phyloP scores from a whole-genome alignment of 495 filamentous ascomycete species.

The Penicillium verhagenii region DNA sequence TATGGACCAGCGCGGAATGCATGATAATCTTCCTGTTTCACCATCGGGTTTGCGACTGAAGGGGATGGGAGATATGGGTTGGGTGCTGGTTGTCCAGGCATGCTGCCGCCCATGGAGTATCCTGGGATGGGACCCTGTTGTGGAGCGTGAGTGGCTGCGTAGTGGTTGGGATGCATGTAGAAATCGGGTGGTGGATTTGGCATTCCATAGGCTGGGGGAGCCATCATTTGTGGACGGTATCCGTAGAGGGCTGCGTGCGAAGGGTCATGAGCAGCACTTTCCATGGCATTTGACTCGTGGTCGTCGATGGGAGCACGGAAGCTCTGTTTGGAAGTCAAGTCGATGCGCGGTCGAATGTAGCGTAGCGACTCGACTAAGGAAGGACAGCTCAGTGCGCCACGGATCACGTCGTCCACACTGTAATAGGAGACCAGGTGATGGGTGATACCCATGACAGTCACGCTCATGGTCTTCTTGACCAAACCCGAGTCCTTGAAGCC shows the following conservation, averaged over 20 bases:
- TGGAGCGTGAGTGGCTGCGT: slow-evolving; percentile 38
- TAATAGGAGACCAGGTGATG: slow-evolving; percentile 93
- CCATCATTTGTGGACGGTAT: slow-evolving; percentile 42
- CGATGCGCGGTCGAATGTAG: slow-evolving; percentile 54
- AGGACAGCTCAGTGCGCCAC: slow-evolving; percentile 58
- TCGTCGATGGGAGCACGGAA: slow-evolving; percentile 71
- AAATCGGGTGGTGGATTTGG: slow-evolving; percentile 37
- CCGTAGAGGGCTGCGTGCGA: slow-evolving; percentile 39
- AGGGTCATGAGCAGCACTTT: slow-evolving; percentile 37
- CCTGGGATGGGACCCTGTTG: slow-evolving; percentile 34
- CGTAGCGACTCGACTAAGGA: slow-evolving; percentile 54
- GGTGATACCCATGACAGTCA: slow-evolving; percentile 63
- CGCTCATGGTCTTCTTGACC: slow-evolving; percentile 89
- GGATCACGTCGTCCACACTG: slow-evolving; percentile 70
- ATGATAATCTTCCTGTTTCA: slow-evolving; percentile 42
- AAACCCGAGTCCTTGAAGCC: slow-evolving; percentile 80
- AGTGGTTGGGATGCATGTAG: slow-evolving; percentile 37
- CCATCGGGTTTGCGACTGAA: slow-evolving; percentile 24
- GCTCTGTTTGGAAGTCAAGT: slow-evolving; percentile 64
- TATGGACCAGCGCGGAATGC: slow-evolving; percentile 36
- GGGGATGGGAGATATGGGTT: slow-evolving; percentile 43
- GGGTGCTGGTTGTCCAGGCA: slow-evolving; percentile 34
- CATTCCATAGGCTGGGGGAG: slow-evolving; percentile 37
- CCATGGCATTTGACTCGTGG: slow-evolving; percentile 44
- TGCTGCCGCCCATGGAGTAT: slow-evolving; percentile 36